Conservation (phyloP, 2,329 filamentous ascomycete genomes). For the Ceratocystis harringtonii region DNA sequence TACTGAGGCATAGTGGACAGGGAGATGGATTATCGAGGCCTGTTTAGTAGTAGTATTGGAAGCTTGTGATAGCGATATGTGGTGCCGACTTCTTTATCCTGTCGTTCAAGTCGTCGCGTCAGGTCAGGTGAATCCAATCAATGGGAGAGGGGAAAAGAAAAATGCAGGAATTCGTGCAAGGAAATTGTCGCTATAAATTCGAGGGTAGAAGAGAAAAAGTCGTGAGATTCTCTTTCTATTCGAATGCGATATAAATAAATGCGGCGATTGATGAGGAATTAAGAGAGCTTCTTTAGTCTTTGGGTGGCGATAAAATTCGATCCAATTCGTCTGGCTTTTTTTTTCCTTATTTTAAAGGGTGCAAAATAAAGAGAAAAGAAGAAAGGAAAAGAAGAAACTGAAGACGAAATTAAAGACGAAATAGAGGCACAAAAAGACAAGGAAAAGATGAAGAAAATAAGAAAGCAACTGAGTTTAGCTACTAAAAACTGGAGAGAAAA, state of each 20-base stretch:
- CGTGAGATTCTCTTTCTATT: not conserved
- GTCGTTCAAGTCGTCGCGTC: slow-evolving; percentile 7
- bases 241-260: not conserved
- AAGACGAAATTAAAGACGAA: slow-evolving; percentile 1
- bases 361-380: not conserved
- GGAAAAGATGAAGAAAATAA: not conserved
- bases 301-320: not conserved
- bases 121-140: not conserved
- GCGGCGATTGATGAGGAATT: not conserved
- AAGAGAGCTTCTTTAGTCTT: not conserved
- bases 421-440: not conserved
- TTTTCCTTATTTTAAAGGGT: not conserved
- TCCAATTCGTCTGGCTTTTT: not conserved
- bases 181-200: not conserved
- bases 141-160: not conserved
- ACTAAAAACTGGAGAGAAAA: not conserved
- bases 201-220: not conserved
- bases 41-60: not conserved
- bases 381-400: not conserved
- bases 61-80: not conserved
- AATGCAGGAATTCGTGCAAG: not conserved
- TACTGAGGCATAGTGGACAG: slow-evolving; percentile 45
- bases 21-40: not conserved
- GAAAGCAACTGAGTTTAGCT: too few relatives aligned
- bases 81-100: not conserved